These are phyloP conservation scores for Bothriochloa decipiens DNA, from an alignment of 176 grass and related monocot species.

Conservation along the genomic window DNA sequence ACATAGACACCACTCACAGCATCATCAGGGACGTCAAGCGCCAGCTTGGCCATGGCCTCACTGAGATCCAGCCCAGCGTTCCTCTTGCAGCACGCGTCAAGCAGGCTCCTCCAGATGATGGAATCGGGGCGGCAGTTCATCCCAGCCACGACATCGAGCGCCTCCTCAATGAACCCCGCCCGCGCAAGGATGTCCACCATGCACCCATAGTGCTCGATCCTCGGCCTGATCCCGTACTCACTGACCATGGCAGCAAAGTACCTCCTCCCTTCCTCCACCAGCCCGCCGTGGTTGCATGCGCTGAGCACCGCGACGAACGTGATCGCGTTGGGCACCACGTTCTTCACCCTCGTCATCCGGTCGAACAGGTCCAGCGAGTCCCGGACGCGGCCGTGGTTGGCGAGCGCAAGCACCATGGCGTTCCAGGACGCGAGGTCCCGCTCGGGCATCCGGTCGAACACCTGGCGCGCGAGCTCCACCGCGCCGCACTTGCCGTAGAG, in stretches of 20 bases:
- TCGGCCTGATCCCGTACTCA: slow-evolving; percentile 51
- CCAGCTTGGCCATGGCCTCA: slow-evolving; percentile 69
- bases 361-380: slow-evolving; percentile 62
- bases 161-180: slow-evolving; percentile 71
- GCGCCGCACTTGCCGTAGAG: slow-evolving; percentile 82
- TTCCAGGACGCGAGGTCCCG: slow-evolving; percentile 83
- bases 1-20: slow-evolving; percentile 72
- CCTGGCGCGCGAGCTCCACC: slow-evolving; percentile 54
- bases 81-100: slow-evolving; percentile 71
- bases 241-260: slow-evolving; percentile 65
- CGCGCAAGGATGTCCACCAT: slow-evolving; percentile 87
- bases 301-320: slow-evolving; percentile 73
- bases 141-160: slow-evolving; percentile 59
- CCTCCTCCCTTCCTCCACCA: slow-evolving; percentile 59
- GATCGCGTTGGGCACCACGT: slow-evolving; percentile 63
- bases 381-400: slow-evolving; percentile 59
- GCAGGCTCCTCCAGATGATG: slow-evolving; percentile 86
- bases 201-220: slow-evolving; percentile 90
- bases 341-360: slow-evolving; percentile 42
- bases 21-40: slow-evolving; percentile 68
- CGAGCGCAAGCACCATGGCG: slow-evolving; percentile 75
- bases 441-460: slow-evolving; percentile 75
- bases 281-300: slow-evolving; percentile 74
- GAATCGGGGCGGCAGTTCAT: slow-evolving; percentile 75
- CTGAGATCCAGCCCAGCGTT: slow-evolving; percentile 62